phyloP scores from a whole-genome alignment of 2,329 filamentous ascomycete genomes.

The Spiromastix sp. region DNA sequence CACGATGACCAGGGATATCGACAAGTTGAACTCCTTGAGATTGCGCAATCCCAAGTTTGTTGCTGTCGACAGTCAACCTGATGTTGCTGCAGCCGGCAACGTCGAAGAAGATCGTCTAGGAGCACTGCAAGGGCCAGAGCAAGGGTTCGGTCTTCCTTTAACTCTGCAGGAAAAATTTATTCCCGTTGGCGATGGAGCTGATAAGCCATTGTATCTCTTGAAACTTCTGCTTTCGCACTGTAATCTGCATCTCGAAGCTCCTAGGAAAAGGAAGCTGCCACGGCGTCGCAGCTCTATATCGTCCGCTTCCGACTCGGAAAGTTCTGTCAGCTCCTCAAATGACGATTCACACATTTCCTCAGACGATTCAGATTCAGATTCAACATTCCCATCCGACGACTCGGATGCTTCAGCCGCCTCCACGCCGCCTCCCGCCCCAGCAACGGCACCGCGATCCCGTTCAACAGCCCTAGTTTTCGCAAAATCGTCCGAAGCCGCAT shows the following conservation, averaged over 20 bases:
- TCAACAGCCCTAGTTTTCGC: slow-evolving; percentile 68
- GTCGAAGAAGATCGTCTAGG: slow-evolving; percentile 11
- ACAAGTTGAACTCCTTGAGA: slow-evolving; percentile 63
- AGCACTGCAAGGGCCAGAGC: slow-evolving; percentile 35
- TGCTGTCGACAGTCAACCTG: slow-evolving; percentile 52
- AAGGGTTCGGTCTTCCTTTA: slow-evolving; percentile 50
- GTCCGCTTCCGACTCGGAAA: slow-evolving; percentile 4
- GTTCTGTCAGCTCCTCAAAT: slow-evolving; percentile 24
- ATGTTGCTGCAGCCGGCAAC: slow-evolving; percentile 9
- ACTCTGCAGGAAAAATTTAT: slow-evolving; percentile 56
- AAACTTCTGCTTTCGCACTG: slow-evolving; percentile 51
- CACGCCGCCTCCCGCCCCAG: slow-evolving; percentile 21
- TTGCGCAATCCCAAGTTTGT: slow-evolving; percentile 66
- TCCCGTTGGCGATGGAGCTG: slow-evolving; percentile 55
- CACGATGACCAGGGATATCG: slow-evolving; percentile 81
- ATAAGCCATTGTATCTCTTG: slow-evolving; percentile 79
- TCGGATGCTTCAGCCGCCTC: slow-evolving; percentile 23
- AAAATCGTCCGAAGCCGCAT: slow-evolving; percentile 76
- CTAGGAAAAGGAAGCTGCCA: slow-evolving; percentile 6
- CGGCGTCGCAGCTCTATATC: slow-evolving; percentile 2
- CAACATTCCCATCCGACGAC: slow-evolving; percentile 11
- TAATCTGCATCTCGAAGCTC: slow-evolving; percentile 10
- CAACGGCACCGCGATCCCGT: slow-evolving; percentile 9
- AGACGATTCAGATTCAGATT: slow-evolving; percentile 13
- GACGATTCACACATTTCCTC: slow-evolving; percentile 23